phyloP scores from a whole-genome alignment of 2,329 filamentous ascomycete genomes.

The Alternaria sp. region DNA sequence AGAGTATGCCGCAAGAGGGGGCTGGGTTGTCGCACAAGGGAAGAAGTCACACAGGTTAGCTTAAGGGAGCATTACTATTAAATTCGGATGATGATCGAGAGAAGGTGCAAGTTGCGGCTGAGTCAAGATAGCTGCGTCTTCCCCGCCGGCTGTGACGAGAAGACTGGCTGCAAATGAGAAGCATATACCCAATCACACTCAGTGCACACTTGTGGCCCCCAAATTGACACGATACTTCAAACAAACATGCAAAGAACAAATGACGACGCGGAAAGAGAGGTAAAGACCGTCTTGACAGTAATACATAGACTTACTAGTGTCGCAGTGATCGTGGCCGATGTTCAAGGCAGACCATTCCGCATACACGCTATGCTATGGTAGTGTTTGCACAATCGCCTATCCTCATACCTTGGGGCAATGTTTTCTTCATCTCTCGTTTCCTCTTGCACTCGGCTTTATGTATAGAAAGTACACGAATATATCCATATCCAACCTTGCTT shows the following conservation, averaged over 20 bases:
- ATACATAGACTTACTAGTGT: conserved; percentile 4
- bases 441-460: neutral
- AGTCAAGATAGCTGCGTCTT: neutral
- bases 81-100: neutral
- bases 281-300: neutral
- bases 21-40: neutral
- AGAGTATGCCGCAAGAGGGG: neutral
- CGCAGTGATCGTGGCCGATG: conserved; percentile 1
- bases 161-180: neutral
- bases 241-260: neutral
- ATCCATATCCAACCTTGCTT: conserved; percentile 24
- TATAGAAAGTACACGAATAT: neutral
- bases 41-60: neutral
- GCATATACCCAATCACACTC: neutral
- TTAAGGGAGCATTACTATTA: neutral
- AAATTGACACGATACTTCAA: neutral
- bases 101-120: neutral
- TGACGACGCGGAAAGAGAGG: neutral
- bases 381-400: neutral
- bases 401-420: neutral
- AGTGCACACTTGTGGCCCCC: neutral
- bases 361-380: neutral
- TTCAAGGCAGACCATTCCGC: neutral
- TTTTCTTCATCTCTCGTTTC: neutral
- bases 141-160: neutral